Base-by-base conservation (phyloP, 2,329 filamentous ascomycete species). In the Arthrobotrys musiformis region DNA sequence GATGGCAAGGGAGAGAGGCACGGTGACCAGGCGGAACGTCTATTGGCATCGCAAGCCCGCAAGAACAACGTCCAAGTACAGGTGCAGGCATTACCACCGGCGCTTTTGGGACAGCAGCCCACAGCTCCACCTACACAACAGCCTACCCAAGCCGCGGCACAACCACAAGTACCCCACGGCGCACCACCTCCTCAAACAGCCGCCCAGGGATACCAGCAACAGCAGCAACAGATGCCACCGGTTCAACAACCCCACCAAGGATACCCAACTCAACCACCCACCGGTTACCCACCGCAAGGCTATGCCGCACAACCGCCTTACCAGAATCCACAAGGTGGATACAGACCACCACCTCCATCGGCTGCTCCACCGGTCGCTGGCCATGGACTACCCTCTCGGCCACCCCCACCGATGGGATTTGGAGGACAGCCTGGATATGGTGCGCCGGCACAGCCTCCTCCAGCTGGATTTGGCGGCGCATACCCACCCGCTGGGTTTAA, bases 1-100 rank as follows among this genome's bases (percentile, higher is more conserved):
- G 95, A 99, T 82, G 95, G 95, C 80, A 97, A 97, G 85, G 94
- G 94, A 81, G 94, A 98, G 85, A 88, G 95, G 73, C 95, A 99
- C 83, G 95, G 95, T 81, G 95, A 99, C 83, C 89, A 93, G 81
- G 95, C 95, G 30, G 95, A 99, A 85, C 88, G 95, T 82, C 92
- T 93, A 86, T 89, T 99, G 54, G 95, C 95, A 30, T 90, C 92
- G 28, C 92, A 97, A 84, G 95, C 94, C 70, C 94, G 94, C 85
- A 94, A 94, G 83, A 93, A 97, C 84, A 97, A 97, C 81, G 92
- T 99, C 77, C 89, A 93, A 63, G 92, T 93, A 37, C 91, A 93
- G 79, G 88, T 90, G 1, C 92, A 94, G 82, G 89, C 91, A 22
- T 85, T 95, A 62, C 92, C 93, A 1, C 88, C 92, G 3, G 91